phyloP scores from a whole-genome alignment of 2,329 filamentous ascomycete species.

The Alternaria arborescens region DNA sequence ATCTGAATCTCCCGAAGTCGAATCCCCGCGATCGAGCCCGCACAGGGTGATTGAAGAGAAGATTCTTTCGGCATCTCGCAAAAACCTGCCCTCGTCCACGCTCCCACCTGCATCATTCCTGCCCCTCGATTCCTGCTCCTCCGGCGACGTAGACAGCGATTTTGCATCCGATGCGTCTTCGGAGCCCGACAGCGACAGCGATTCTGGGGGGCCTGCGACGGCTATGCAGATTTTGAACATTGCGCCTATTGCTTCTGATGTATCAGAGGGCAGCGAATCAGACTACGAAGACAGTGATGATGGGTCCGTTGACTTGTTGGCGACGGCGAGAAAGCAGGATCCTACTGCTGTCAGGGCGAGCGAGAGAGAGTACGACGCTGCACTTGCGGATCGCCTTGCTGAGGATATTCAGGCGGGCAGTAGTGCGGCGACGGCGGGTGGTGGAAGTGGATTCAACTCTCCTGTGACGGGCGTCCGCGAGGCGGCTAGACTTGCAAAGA shows the following conservation, averaged over 20 bases:
- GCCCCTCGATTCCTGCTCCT: slow-evolving; percentile 49
- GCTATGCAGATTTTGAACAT: slow-evolving; percentile 44
- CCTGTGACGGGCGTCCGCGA: too few species aligned
- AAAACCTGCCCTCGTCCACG: slow-evolving; percentile 63
- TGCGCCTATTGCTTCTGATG: slow-evolving; percentile 19
- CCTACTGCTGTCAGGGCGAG: slow-evolving; percentile 52
- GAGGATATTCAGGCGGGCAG: slow-evolving; percentile 60
- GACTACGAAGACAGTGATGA: slow-evolving; percentile 49
- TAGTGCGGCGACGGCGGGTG: slow-evolving; percentile 59
- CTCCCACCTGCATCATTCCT: slow-evolving; percentile 58
- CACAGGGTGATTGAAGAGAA: slow-evolving; percentile 66
- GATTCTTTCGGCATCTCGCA: slow-evolving; percentile 70
- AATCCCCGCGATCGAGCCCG: slow-evolving; percentile 12
- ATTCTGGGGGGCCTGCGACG: slow-evolving; percentile 26
- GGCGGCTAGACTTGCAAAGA: neutral
- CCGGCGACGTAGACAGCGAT: slow-evolving; percentile 46
- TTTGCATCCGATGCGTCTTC: slow-evolving; percentile 51
- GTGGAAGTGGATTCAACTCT: slow-evolving; percentile 57
- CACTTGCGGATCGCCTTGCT: slow-evolving; percentile 57
- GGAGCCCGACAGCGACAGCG: slow-evolving; percentile 18
- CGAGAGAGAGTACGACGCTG: slow-evolving; percentile 59
- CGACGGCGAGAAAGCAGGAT: slow-evolving; percentile 54
- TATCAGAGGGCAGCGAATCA: slow-evolving; percentile 11
- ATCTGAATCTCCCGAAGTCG: slow-evolving; percentile 15
- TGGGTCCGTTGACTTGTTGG: slow-evolving; percentile 55